Base-by-base conservation (phyloP, 192 early-diverging fungal genomes). In the Coemansia sp. region DNA sequence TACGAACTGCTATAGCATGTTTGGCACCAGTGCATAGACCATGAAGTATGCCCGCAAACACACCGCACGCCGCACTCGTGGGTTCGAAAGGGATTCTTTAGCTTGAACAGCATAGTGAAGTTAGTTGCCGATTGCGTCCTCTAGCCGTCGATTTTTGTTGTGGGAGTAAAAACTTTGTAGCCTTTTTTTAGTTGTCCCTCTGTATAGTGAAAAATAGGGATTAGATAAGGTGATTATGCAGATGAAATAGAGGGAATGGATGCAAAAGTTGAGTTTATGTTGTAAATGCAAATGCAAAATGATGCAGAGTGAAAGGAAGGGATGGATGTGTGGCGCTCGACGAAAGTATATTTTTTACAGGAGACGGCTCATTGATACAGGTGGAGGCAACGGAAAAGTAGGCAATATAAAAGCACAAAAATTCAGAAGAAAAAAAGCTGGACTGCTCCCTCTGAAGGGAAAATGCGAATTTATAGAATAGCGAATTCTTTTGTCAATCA, bases 1-100 rank as follows among this genome's bases (percentile, higher is more conserved):
- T 69, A 75, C 35, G 66, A 61, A 56, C 69, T 75, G 15, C 57
- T 47, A 8, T 47, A 19, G 54, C 72, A 75, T 29, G 43, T 61
- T 26, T 36, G 48, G 47, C 72, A 75, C 61, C 66, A 75, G 30
- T 75, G 65, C 20, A 75, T 53, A 31, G 72, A 75, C 72, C 72
- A 75, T 19, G 72, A 68, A 12, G 43, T 47, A 34, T 75, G 72
- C 6, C 53, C 50, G 23, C 72, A 75, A 17, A 64, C 60, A 21
- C 72, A 75, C 11, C 66, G 48, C 23, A 75, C 72, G 35, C 62
- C 66, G 46, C 67, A 69, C n/a, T 75, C 72, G 28, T 68, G 48
- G 55, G 50, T 55, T 1, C 58, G 36, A 20, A 68, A 45, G 1
- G 48, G 39, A 32, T 61, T 64, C 22, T 36, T 64, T 12, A 64